Conservation (phyloP, 2,329 filamentous ascomycete genomes). For the Fragosphaeria purpurea region DNA sequence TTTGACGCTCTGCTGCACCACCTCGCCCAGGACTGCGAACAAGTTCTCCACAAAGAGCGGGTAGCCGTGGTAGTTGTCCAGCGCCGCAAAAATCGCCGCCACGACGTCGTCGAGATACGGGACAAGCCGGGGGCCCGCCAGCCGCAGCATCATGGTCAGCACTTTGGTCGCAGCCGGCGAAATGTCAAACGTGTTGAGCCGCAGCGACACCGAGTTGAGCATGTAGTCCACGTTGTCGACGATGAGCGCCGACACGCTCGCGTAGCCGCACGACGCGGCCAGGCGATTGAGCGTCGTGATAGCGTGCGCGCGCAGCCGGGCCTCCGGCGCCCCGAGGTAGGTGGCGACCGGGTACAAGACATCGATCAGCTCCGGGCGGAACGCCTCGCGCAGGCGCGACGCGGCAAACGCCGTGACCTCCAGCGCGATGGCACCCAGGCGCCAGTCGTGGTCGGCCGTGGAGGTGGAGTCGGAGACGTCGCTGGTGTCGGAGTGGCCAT, state of each 20-base stretch:
- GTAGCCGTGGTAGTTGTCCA: conserved; percentile 96
- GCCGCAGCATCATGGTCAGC: conserved; percentile 82
- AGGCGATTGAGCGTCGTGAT: conserved; percentile 74
- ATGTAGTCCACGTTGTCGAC: conserved; percentile 93
- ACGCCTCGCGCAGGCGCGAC: conserved; percentile 52
- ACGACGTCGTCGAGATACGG: conserved; percentile 89
- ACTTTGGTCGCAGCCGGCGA: conserved; percentile 87
- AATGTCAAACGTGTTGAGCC: conserved; percentile 84
- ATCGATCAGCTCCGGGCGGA: conserved; percentile 80
- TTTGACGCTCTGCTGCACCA: conserved; percentile 72
- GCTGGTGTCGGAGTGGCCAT: conserved; percentile 36
- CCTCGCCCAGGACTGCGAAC: conserved; percentile 70
- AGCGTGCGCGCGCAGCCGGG: conserved; percentile 65
- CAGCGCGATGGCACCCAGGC: conserved; percentile 65
- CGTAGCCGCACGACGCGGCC: conserved; percentile 65
- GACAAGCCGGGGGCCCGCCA: conserved; percentile 71
- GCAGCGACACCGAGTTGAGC: conserved; percentile 81
- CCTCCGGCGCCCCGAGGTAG: conserved; percentile 64
- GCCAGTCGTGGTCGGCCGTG: conserved; percentile 50
- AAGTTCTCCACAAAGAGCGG: conserved; percentile 73
- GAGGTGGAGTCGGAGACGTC: neutral
- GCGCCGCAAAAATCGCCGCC: conserved; percentile 77
- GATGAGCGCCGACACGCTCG: conserved; percentile 64
- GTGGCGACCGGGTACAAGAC: conserved; percentile 85
- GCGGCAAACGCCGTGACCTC: conserved; percentile 74